These are phyloP conservation scores for Phytophthora melonis DNA, from an alignment of 352 stramenopile species.

Conservation along the genomic window DNA sequence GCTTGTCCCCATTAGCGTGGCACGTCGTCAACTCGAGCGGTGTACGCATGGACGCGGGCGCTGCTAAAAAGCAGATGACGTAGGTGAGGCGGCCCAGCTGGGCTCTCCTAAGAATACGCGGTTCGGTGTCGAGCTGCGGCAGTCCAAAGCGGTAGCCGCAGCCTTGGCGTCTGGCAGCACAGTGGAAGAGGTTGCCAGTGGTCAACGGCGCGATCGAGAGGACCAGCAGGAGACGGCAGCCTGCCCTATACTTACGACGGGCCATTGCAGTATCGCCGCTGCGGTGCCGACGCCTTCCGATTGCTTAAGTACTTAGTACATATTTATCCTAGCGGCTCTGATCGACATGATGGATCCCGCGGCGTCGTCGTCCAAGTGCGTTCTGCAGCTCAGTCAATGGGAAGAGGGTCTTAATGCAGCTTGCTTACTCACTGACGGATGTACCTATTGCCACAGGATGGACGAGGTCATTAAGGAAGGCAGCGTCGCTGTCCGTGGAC, in stretches of 20 bases:
- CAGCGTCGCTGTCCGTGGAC: conserved; percentile 62
- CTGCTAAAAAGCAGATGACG: conserved; percentile 39
- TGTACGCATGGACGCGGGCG: conserved; percentile 22
- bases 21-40: conserved; percentile 31
- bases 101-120: conserved; percentile 37
- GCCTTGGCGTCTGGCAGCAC: conserved; percentile 9
- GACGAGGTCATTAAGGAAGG: conserved; percentile 62
- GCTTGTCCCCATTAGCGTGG: neutral
- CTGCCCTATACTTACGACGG: conserved; percentile 16
- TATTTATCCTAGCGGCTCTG: conserved; percentile 19
- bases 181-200: conserved; percentile 29
- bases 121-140: conserved; percentile 29
- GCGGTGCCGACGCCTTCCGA: conserved; percentile 6
- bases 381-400: neutral
- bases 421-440: neutral
- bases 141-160: conserved; percentile 1
- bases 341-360: conserved; percentile 23
- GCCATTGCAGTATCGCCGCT: conserved; percentile 1
- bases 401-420: neutral
- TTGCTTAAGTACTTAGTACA: conserved; percentile 8
- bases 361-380: conserved; percentile 37
- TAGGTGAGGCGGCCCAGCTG: conserved; percentile 27
- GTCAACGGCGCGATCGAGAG: conserved; percentile 23
- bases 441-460: conserved; percentile 26
- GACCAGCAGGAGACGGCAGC: conserved; percentile 19